Conservation (phyloP, 2,329 filamentous ascomycete genomes). For the Fusarium torreyae region DNA sequence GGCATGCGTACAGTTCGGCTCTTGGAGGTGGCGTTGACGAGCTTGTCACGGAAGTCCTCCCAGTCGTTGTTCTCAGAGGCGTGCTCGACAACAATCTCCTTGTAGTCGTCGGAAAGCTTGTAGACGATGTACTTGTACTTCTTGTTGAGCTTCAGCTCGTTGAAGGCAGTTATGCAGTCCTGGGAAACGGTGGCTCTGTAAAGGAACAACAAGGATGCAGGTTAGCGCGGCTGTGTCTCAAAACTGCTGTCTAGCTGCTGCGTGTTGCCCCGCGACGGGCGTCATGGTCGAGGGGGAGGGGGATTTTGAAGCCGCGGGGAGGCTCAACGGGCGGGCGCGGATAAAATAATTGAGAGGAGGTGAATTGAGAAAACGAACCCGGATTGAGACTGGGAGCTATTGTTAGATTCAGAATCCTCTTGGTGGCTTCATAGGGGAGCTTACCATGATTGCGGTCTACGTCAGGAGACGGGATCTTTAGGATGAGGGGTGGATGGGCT, state of each 20-base stretch:
- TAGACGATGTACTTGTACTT: constrained; percentile 89
- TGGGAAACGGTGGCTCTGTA: constrained; percentile 78
- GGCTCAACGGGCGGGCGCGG: constrained; percentile 32
- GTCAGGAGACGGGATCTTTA: constrained; percentile 50
- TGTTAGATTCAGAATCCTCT: constrained; percentile 36
- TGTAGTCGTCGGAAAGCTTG: constrained; percentile 88
- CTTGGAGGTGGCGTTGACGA: constrained; percentile 81
- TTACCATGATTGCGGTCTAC: constrained; percentile 60
- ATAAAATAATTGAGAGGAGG: constrained; percentile 19
- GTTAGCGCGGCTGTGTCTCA: constrained; percentile 48
- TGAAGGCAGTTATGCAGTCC: constrained; percentile 81
- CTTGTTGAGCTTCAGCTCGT: constrained; percentile 87
- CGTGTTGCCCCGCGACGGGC: constrained; percentile 45
- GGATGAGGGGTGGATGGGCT: constrained; percentile 49
- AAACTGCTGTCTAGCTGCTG: constrained; percentile 20
- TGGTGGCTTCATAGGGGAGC: constrained; percentile 43
- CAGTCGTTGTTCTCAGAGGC: constrained; percentile 77
- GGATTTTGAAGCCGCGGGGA: constrained; percentile 26
- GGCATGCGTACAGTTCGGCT: constrained; percentile 71
- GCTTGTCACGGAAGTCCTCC: constrained; percentile 81
- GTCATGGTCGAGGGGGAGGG: constrained; percentile 39
- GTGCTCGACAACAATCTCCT: constrained; percentile 85
- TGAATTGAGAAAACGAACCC: constrained; percentile 63
- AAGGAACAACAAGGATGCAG: constrained; percentile 19
- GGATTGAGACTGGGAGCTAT: constrained; percentile 72